These are phyloP conservation scores for Suillus occidentalis DNA, from an alignment of 768 basidiomycete genomes.

Conservation along the genomic window DNA sequence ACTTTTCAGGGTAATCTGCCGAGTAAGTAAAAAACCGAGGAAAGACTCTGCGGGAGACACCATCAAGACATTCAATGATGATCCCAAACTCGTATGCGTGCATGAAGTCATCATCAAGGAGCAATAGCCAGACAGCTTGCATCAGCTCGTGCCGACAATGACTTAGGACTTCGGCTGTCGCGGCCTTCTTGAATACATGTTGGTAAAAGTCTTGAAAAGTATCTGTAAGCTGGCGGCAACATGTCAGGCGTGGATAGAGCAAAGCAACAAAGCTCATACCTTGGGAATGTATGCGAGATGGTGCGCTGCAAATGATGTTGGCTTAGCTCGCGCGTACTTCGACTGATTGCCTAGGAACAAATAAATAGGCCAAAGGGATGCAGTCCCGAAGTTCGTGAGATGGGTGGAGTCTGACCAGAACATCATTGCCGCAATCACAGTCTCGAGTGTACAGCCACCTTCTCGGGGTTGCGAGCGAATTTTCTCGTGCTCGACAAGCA, in stretches of 20 bases:
- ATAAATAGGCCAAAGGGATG: conserved; percentile 17
- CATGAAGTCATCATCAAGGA: conserved; percentile 25
- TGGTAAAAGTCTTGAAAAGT: too few species aligned
- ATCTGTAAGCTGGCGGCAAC: too few species aligned
- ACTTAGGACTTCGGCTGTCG: too few species aligned
- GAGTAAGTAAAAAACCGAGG: conserved; percentile 26
- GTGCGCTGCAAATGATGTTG: conserved; percentile 15
- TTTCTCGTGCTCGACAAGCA: conserved; percentile 47
- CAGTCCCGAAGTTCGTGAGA: conserved; percentile 20
- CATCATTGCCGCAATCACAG: conserved; percentile 20
- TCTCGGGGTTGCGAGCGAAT: conserved; percentile 41
- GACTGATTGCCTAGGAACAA: conserved; percentile 10
- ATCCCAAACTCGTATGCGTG: too few species aligned
- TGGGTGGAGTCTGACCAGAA: conserved; percentile 27
- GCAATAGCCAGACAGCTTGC: conserved; percentile 11
- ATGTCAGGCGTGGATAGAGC: too few species aligned
- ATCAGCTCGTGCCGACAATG: too few species aligned
- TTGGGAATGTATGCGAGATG: conserved; percentile 24
- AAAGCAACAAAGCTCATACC: too few species aligned
- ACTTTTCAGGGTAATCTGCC: conserved; percentile 36
- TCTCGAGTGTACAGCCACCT: conserved; percentile 17
- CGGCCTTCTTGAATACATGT: too few species aligned
- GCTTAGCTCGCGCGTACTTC: conserved; percentile 9
- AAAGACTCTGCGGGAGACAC: conserved; percentile 13
- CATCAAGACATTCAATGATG: too few species aligned